A percentile compares a stretch with the other conserved stretches of the same genome.
These are phyloP conservation scores for Gentiana dahurica DNA, from an alignment of 257 asterid species.

Conservation along the genomic window DNA sequence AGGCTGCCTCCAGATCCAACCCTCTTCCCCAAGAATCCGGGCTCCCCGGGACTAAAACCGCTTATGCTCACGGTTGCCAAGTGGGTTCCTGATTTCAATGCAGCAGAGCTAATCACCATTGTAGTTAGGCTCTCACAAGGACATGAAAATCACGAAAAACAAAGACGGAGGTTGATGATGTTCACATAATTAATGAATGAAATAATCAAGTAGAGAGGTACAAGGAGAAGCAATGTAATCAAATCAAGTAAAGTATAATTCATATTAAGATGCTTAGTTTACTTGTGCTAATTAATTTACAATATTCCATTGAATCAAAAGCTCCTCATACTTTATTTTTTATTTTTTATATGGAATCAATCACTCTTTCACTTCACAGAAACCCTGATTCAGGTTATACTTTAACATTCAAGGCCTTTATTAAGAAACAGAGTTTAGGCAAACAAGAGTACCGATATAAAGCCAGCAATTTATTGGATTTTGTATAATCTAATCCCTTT, in stretches of 20 bases:
- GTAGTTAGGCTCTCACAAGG: conserved; percentile 7
- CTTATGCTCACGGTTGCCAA: conserved; percentile 27
- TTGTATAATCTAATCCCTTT: no score
- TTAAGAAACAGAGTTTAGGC: no score
- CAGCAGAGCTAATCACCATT: conserved; percentile 58
- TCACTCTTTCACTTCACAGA: no score
- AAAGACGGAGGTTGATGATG: neutral
- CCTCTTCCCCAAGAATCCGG: conserved; percentile 53
- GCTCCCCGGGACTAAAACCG: conserved; percentile 30
- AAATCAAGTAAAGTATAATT: conserved; percentile 63
- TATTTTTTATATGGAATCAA: no score
- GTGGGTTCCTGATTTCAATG: conserved; percentile 35
- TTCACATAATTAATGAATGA: neutral
- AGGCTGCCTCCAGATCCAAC: conserved; percentile 29
- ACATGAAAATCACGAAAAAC: conserved; percentile 9
- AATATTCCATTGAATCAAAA: no score
- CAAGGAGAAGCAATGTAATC: conserved; percentile 36
- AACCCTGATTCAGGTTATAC: no score
- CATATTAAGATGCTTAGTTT: conserved; percentile 32
- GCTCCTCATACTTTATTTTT: no score
- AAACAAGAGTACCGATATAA: no score
- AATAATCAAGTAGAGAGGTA: conserved; percentile 13
- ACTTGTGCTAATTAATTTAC: neutral
- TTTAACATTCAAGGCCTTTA: no score
- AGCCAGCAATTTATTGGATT: no score